phyloP scores from a whole-genome alignment of 2,329 filamentous ascomycete genomes.

The Fusarium denticulatum region DNA sequence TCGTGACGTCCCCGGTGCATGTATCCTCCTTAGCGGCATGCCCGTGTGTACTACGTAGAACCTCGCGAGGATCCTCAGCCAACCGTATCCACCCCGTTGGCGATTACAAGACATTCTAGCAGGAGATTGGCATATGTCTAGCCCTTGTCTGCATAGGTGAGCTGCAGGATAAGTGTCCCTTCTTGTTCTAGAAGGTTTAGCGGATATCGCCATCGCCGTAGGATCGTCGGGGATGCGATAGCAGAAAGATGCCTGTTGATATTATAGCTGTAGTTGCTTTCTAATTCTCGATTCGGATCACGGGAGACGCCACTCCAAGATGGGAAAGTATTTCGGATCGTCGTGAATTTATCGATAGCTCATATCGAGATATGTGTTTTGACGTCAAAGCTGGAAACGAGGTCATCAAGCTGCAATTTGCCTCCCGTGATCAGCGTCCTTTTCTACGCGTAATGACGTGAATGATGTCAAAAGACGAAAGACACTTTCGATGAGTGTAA shows the following conservation, averaged over 20 bases:
- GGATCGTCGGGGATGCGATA: background rate
- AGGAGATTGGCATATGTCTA: background rate
- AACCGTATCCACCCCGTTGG: constrained; percentile 21
- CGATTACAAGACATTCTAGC: background rate
- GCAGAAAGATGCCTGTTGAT: background rate
- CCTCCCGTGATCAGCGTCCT: accelerated
- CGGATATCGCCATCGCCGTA: background rate
- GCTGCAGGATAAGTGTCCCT: background rate
- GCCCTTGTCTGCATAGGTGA: background rate
- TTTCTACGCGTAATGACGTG: accelerated
- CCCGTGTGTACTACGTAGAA: background rate
- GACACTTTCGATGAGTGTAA: accelerated
- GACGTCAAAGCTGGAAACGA: background rate
- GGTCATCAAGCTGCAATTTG: accelerated
- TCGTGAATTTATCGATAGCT: too few relatives aligned
- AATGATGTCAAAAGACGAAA: background rate
- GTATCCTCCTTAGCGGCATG: constrained; percentile 5
- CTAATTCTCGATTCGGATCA: background rate
- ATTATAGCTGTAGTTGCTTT: background rate
- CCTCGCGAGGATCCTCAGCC: constrained; percentile 2
- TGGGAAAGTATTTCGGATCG: accelerated
- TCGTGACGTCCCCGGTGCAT: constrained; percentile 17
- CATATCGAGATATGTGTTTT: accelerated
- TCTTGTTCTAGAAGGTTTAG: background rate
- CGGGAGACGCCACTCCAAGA: background rate